Evolutionary conservation across 305 asterid genomes (phyloP).

Genomic region (Fraxinus platypoda): DNA sequence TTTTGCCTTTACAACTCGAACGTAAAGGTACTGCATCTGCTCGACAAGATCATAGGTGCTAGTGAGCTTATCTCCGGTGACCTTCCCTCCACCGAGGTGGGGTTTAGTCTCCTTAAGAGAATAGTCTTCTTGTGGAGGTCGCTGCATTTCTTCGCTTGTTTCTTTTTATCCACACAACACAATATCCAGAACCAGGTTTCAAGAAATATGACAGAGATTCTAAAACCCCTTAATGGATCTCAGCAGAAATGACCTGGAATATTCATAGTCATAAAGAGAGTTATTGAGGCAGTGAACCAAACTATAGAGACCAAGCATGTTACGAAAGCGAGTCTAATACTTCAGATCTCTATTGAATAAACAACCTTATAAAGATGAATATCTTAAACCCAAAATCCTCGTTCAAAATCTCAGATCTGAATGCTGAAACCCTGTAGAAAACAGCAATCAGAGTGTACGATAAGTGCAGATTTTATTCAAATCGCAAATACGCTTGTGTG

Average conservation of each 20-base stretch:
- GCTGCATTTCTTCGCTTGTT: constrained; percentile 44
- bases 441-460: neutral
- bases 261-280: neutral
- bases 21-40: constrained; percentile 77
- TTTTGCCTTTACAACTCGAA: constrained; percentile 74
- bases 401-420: constrained; percentile 50
- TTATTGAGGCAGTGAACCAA: neutral
- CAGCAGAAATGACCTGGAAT: neutral
- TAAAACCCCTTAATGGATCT: neutral
- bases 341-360: neutral
- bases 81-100: constrained; percentile 74
- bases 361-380: constrained; percentile 18
- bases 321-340: neutral
- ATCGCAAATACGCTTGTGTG: neutral
- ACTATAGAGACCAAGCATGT: neutral
- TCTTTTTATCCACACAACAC: constrained; percentile 24
- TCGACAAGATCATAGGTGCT: constrained; percentile 82
- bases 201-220: neutral
- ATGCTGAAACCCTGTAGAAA: constrained; percentile 27
- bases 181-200: constrained; percentile 16
- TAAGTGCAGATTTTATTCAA: neutral
- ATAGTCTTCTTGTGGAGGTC: constrained; percentile 67
- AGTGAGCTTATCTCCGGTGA: constrained; percentile 65
- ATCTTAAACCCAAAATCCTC: constrained; percentile 13
- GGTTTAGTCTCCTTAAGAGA: constrained; percentile 66